Base-by-base conservation (phyloP, 331 rosid species). In the Ulmus americana region DNA sequence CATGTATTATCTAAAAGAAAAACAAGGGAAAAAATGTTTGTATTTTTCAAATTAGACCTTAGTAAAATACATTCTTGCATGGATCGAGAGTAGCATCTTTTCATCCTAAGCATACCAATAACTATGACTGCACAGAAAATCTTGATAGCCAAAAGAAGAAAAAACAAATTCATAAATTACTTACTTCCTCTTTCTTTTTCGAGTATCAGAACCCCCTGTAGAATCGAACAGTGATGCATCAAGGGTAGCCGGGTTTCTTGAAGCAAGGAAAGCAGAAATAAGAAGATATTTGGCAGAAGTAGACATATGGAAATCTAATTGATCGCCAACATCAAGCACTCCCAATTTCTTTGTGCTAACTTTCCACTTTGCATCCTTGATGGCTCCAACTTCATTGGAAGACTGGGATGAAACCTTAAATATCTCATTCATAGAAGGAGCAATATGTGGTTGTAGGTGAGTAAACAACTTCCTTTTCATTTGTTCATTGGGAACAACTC, bases 211-310 rank as follows among this genome's bases (percentile, higher is more conserved):
- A 45, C 88, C 97, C 67, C 95, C 88, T 47, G 77, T 88, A 51
- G 97, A 83, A 80, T 92, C 86, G 63, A 92, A 89, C 66, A 92
- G 79, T 16, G 98, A 92, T 53, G 92, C 95, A 72, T 92, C 95
- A 64, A 92, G 95, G 13, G 98, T 89, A 49, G 95, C 97, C 47
- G 98, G 97, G 64, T 92, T 92, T 89, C 97, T 74, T 69, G 98
- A 92, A 74, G 97, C 97, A 79, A 92, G 95, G 68, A 83, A 92
- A 55, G 95, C 97, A 15, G 98, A 89, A 70, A 92, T 78, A 75
- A 89, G 90, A 67, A 87, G 98, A 81, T 89, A 87, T 68, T 89
- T 89, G 53, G 97, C 95, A 55, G 91, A 85, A 70, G 91, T 84
- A 48, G 88, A 82, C 95, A 92, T 80, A 67, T 89, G 95, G 73